Conservation (phyloP, 1,284 basidiomycete species). For the Fomitopsis schrenkii region DNA sequence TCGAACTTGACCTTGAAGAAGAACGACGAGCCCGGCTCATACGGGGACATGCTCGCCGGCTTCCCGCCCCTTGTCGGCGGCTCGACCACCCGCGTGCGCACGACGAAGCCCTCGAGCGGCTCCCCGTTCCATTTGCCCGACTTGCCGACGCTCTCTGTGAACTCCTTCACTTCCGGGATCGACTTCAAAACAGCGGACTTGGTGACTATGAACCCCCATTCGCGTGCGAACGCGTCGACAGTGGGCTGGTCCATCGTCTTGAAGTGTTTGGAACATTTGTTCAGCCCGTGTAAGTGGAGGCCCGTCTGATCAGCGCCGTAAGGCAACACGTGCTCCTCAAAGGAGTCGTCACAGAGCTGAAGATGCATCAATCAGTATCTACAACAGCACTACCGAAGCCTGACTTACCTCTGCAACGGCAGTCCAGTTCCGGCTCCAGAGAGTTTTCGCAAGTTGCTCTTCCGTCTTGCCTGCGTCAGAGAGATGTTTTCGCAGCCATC, state of each 20-base stretch:
- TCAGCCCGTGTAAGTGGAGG: constrained; percentile 92
- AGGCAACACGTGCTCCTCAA: constrained; percentile 95
- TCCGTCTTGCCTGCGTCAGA: constrained; percentile 61
- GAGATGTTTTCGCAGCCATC: constrained; percentile 82
- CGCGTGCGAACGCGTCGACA: constrained; percentile 79
- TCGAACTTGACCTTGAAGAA: constrained; percentile 99
- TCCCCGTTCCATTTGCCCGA: constrained; percentile 82
- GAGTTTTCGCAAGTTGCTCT: constrained; percentile 64
- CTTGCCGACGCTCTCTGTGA: constrained; percentile 68
- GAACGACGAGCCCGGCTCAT: constrained; percentile 78
- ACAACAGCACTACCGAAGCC: neutral
- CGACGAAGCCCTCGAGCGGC: constrained; percentile 94
- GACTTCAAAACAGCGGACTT: constrained; percentile 56
- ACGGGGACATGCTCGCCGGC: constrained; percentile 50
- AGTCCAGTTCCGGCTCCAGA: constrained; percentile 88
- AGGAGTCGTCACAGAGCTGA: constrained; percentile 94
- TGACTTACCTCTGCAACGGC: constrained; percentile 81
- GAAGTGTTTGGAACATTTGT: constrained; percentile 71
- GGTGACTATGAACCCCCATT: constrained; percentile 93
- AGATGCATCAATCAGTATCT: neutral
- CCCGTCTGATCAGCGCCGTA: constrained; percentile 84
- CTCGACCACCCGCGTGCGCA: constrained; percentile 67
- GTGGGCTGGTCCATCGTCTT: constrained; percentile 64
- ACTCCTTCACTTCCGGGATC: constrained; percentile 67
- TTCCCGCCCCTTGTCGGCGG: constrained; percentile 32